Base-by-base conservation (phyloP, 805 yeast genomes). In the Spathaspora sp. region DNA sequence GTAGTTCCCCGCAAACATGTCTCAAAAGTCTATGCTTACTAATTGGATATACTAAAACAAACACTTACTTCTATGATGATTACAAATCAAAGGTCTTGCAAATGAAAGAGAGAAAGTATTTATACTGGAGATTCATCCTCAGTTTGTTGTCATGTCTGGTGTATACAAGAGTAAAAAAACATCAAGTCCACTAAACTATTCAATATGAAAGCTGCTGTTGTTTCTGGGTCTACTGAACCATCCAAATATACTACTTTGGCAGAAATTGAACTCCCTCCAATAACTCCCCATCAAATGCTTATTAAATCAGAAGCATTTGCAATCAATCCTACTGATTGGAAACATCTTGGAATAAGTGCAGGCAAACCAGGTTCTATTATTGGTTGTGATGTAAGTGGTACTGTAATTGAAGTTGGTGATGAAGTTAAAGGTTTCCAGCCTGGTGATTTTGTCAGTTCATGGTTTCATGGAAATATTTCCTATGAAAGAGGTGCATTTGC, bases 301-400 rank as follows among this genome's bases (percentile, higher is more conserved):
- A 65, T 86, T 45, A 75, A 79, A 60, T 71, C 80, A 3, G 65
- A 64, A 17, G 63, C 63, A 5, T 49, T 23, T 39, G 64, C 62
- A 17, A 55, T 51, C 17, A 61, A 60, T 40, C 65, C 63, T 11
- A 57, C 60, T 16, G 65, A 61, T 49, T 61, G 60, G 60, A 60
- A 59, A 47, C 62, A 56, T 35, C 49, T 39, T 7, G 49, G 32
- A 29, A 3, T 11, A 5, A 29, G 3, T 29, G 26, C 26, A 4
- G 26, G 26, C 3, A 11, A 17, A 5, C 26, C 38, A 20, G 60
- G 60, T 5, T 38, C 32, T 26, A 48, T 57, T 40, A 42, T 45
- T 29, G 62, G 63, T 3, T 52, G 57, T 20, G 64, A 63, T 50
- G 60, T 54, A 5, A 53, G 60, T 42, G 67, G 67, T 7, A 38